These are phyloP conservation scores for Salisapilia sapeloensis DNA, from an alignment of 352 stramenopile species.

Conservation along the genomic window DNA sequence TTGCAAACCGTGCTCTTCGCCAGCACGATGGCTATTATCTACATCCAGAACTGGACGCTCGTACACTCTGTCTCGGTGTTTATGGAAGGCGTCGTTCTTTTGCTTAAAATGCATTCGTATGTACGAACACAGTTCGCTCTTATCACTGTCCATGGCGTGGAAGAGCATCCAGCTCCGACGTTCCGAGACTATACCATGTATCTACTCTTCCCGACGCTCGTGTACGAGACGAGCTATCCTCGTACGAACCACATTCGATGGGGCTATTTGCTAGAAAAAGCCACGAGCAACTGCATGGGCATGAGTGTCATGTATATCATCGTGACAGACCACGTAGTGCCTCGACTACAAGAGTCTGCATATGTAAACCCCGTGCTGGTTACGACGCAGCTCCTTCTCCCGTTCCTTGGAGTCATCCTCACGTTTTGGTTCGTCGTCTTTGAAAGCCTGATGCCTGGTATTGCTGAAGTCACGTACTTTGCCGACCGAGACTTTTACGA, in stretches of 20 bases:
- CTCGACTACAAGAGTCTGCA: constrained; percentile 57
- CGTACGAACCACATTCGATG: constrained; percentile 65
- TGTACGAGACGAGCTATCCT: constrained; percentile 90
- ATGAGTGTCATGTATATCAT: constrained; percentile 83
- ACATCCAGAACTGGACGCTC: constrained; percentile 55
- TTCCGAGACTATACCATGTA: constrained; percentile 56
- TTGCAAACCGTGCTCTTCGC: constrained; percentile 60
- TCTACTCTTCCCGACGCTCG: constrained; percentile 77
- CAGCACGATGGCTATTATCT: constrained; percentile 42
- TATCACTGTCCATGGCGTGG: constrained; percentile 11
- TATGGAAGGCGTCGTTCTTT: constrained; percentile 50
- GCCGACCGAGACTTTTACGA: constrained; percentile 89
- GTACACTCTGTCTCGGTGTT: constrained; percentile 60
- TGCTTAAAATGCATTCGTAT: constrained; percentile 80
- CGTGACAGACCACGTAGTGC: constrained; percentile 79
- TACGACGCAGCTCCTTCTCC: constrained; percentile 76
- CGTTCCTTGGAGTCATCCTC: constrained; percentile 90
- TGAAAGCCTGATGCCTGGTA: constrained; percentile 91
- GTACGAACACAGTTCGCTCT: constrained; percentile 57
- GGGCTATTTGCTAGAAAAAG: constrained; percentile 70
- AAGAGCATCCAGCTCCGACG: constrained; percentile 8
- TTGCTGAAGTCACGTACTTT: constrained; percentile 86
- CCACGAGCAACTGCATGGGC: constrained; percentile 55
- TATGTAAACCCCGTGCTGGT: constrained; percentile 33
- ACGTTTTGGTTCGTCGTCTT: constrained; percentile 95